These are phyloP conservation scores for Boletus patriciae DNA, from an alignment of 768 basidiomycete genomes.

Conservation along the genomic window DNA sequence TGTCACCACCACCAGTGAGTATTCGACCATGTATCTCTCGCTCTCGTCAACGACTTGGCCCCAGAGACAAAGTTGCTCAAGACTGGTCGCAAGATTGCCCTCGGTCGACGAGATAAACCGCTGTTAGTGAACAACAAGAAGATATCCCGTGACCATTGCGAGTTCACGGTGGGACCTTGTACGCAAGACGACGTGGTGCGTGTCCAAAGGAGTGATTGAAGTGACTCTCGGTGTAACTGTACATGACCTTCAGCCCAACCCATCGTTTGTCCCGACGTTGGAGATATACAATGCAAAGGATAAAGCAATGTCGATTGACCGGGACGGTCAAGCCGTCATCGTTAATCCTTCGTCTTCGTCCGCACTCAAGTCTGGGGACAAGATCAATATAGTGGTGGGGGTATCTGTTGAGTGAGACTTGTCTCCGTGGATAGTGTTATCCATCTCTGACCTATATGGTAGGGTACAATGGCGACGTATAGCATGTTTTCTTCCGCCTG, in stretches of 20 bases:
- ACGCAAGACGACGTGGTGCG: slow-evolving; percentile 56
- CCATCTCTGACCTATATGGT: slow-evolving; percentile 1
- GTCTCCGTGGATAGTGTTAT: not conserved
- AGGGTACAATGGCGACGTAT: slow-evolving; percentile 55
- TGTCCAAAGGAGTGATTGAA: not conserved
- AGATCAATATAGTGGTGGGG: slow-evolving; percentile 45
- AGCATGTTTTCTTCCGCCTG: slow-evolving; percentile 47
- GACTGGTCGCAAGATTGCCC: slow-evolving; percentile 48
- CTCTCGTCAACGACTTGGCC: not conserved
- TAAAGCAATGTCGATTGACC: slow-evolving; percentile 44
- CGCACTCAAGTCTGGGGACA: slow-evolving; percentile 57
- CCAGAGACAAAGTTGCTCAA: slow-evolving; percentile 61
- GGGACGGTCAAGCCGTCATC: slow-evolving; percentile 33
- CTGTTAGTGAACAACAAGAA: slow-evolving; percentile 59
- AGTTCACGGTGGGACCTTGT: slow-evolving; percentile 55
- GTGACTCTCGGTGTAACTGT: not conserved
- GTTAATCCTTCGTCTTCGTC: slow-evolving; percentile 39
- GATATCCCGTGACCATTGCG: slow-evolving; percentile 62
- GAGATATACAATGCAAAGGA: slow-evolving; percentile 48
- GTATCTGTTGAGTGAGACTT: slow-evolving; percentile 47
- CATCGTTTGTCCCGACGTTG: slow-evolving; percentile 48
- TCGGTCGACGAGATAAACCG: slow-evolving; percentile 58
- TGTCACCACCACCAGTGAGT: slow-evolving; percentile 42
- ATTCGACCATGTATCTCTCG: slow-evolving; percentile 24
- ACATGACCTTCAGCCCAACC: slow-evolving; percentile 44